Conservation (phyloP, 169 alveolate species). For the Cryptosporidium felis region DNA sequence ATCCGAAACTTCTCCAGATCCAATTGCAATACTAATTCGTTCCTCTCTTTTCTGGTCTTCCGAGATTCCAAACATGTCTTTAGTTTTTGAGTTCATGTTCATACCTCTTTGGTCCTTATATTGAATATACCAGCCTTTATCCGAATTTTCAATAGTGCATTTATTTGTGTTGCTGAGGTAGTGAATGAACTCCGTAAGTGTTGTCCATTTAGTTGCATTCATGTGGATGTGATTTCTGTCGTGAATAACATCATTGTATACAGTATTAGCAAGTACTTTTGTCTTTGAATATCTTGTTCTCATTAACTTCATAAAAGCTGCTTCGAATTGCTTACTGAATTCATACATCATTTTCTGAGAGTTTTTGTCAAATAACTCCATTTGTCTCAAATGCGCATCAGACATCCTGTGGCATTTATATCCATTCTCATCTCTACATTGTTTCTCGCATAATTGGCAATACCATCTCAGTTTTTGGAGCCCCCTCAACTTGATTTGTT, state of each 20-base stretch:
- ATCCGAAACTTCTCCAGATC: neutral
- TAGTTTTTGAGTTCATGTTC: slow-evolving; percentile 8
- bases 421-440: slow-evolving; percentile 94
- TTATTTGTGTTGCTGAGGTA: slow-evolving; percentile 90
- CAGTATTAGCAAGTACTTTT: slow-evolving; percentile 88
- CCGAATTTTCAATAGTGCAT: slow-evolving; percentile 90
- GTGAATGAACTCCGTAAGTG: slow-evolving; percentile 85
- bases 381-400: slow-evolving; percentile 91
- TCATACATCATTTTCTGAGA: slow-evolving; percentile 91
- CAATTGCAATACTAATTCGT: slow-evolving; percentile 54
- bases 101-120: slow-evolving; percentile 85
- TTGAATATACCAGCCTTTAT: slow-evolving; percentile 91
- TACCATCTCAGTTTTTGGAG: slow-evolving; percentile 93
- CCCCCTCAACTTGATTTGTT: slow-evolving; percentile 93
- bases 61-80: slow-evolving; percentile 37
- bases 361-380: slow-evolving; percentile 90
- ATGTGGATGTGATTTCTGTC: slow-evolving; percentile 92
- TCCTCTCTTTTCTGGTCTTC: slow-evolving; percentile 52
- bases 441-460: slow-evolving; percentile 95
- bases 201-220: slow-evolving; percentile 95
- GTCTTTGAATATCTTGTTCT: slow-evolving; percentile 84
- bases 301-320: slow-evolving; percentile 89
- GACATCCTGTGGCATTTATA: slow-evolving; percentile 93
- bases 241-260: slow-evolving; percentile 87
- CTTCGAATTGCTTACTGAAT: slow-evolving; percentile 89